Percentiles rank a stretch among this genome's conserved stretches.
phyloP scores from a whole-genome alignment of 2,329 filamentous ascomycete genomes.

The Ceratocystis harringtonii region DNA sequence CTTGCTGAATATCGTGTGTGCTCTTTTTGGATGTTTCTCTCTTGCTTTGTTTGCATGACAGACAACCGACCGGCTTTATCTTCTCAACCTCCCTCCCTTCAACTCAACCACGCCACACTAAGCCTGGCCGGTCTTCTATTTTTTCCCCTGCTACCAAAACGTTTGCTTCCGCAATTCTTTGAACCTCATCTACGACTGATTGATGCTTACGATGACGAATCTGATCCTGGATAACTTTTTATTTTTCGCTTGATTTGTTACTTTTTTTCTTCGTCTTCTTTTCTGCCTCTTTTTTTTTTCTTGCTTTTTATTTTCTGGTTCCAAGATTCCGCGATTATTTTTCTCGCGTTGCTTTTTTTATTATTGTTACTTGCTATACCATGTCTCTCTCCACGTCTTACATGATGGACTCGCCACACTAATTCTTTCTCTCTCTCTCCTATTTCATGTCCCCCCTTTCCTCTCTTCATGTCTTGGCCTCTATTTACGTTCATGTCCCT shows the following conservation, averaged over 20 bases:
- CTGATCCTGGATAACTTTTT: constrained; percentile 8
- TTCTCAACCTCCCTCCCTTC: not conserved
- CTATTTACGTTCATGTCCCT: not conserved
- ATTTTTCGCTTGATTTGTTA: not conserved
- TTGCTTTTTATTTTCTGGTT: not conserved
- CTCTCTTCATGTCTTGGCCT: not conserved
- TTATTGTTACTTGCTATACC: constrained; percentile 8
- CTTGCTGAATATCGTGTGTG: not conserved
- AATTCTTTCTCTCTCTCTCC: constrained; percentile 10
- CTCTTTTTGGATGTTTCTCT: not conserved
- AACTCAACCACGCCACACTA: not conserved
- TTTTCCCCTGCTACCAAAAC: not conserved
- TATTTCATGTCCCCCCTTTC: not conserved
- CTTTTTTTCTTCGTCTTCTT: not conserved
- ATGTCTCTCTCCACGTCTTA: not conserved
- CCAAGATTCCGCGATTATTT: constrained; percentile 1
- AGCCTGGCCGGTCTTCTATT: not conserved
- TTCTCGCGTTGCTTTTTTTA: not conserved
- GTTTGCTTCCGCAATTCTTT: constrained; percentile 10
- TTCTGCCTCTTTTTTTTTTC: not conserved
- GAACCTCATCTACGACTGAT: constrained; percentile 15
- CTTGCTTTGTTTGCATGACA: not conserved
- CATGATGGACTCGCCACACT: constrained; percentile 14
- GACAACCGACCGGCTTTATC: not conserved
- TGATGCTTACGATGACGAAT: constrained; percentile 16